Base-by-base conservation (phyloP, 768 basidiomycete genomes). In the Boletus rubroflammeus region DNA sequence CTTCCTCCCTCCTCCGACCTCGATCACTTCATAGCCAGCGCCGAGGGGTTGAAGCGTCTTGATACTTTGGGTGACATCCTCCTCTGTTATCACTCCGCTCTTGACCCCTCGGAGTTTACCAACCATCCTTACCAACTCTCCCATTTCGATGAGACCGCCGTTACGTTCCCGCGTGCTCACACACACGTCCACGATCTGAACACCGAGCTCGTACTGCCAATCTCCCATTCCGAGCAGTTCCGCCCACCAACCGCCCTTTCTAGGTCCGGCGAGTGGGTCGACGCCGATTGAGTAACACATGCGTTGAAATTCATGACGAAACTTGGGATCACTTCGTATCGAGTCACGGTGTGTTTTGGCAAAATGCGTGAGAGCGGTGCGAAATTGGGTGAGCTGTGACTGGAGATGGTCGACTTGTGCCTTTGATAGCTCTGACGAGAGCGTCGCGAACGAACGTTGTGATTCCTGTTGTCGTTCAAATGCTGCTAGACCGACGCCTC, bases 231-330 rank as follows among this genome's bases (percentile, higher is more conserved):
- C 87, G 34, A 94, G 80, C 64, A 93, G 75, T 67, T 95, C 93
- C 3, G 88, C 86, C 92, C 93, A 97, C 84, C 91, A 90, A 2
- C 93, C 92, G 35, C 90, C 90, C 63, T 84, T 84, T 39, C 87
- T 75, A 1, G 90, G 88, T 0, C 92, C 93, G 2, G 90, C 88
- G 21, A 98, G 81, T 2, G 96, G 95, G 68, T 98, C 97, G 23
- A 99, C 93, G 31, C 93, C 93, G 52, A 99, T 90, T 15, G 88
- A 85, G 2, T 88, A 81, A 67, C 97, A 99, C 93, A 99, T 97
- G 54, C 91, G 88, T 60, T 94, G 91, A 72, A 98, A 98, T 19
- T 84, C 88, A 77, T 88, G 88, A 5, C 97, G 81, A 69, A 99
- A 95, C 3, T 81, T 78, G 2, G 96, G 93, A 60, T 96, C 89